A percentile compares a stretch with the other conserved stretches of the same genome.
Conservation (phyloP, 2,329 filamentous ascomycete species). For the Elsinoe necatrix region DNA sequence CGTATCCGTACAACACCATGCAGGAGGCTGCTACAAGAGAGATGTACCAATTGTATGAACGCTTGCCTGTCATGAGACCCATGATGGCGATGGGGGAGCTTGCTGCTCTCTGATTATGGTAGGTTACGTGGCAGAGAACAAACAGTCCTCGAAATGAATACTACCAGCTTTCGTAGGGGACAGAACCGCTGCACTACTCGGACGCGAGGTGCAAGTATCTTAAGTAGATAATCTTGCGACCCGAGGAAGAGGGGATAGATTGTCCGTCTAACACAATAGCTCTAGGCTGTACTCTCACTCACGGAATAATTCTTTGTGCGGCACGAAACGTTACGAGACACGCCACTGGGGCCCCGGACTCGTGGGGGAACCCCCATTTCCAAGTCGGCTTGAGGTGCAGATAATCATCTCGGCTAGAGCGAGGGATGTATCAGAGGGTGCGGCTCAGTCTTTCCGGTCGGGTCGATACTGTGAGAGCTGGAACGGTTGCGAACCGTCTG, state of each 20-base stretch:
- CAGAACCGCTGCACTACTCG: too few relatives aligned
- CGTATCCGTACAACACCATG: slow-evolving; percentile 69
- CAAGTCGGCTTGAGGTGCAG: background rate
- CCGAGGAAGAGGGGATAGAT: slow-evolving; percentile 1
- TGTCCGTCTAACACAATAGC: background rate
- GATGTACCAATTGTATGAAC: slow-evolving; percentile 51
- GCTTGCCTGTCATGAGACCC: slow-evolving; percentile 26
- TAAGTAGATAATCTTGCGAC: background rate
- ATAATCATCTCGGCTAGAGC: slow-evolving; percentile 6
- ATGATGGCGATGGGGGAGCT: slow-evolving; percentile 8
- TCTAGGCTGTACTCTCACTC: background rate
- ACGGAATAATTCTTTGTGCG: slow-evolving; percentile 3
- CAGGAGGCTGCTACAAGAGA: slow-evolving; percentile 62
- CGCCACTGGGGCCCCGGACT: slow-evolving; percentile 10
- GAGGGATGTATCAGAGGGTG: background rate
- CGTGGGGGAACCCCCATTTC: background rate
- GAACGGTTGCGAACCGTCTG: slow-evolving; percentile 1
- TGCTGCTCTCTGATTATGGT: background rate
- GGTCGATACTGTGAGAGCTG: background rate
- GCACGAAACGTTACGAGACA: background rate
- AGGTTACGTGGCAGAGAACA: background rate
- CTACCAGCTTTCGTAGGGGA: too few relatives aligned
- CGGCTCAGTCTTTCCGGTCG: background rate
- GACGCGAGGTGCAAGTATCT: background rate
- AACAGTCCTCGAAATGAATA: background rate